Evolutionary conservation across 305 asterid genomes (phyloP), one percentile per base, ranked within the genome.

Genomic region (Petunia hybrid): DNA sequence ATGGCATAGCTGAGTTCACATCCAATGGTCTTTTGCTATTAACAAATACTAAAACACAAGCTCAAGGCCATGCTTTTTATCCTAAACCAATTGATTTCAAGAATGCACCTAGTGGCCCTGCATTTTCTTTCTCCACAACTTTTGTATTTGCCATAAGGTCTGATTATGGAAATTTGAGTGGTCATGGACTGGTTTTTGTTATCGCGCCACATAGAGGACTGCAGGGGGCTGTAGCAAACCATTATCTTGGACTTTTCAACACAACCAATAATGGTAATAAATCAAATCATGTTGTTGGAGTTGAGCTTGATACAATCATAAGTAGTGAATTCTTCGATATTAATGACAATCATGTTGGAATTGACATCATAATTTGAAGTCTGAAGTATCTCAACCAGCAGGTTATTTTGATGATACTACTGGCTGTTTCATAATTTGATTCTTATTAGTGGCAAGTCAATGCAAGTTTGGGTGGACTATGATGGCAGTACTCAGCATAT

Each of bases 161-260:
- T 8, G 82, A 86, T 48, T 78, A 74, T 59, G 40, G 55, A 4
- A 67, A 45, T 12, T 74, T 75, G 36, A 86, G 86, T 5, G 91
- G 89, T 6, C 91, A 87, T 48, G 92, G 92, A 2, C 57, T 89
- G 43, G 88, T 84, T 61, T 86, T 89, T 66, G 78, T 83, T 5
- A 83, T 89, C 16, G 45, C 91, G 9, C 88, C 87, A 8, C 76
- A 88, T 0, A 82, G 77, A 53, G 82, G 83, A 12, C 43, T 84
- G 7, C 45, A 4, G 8, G 57, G 77, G 2, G 77, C 86, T 45
- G 64, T 48, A 2, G 71, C 87, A 38, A 65, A 60, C 7, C 74
- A 62, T 67, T 84, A 80, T 39, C 82, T 86, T 45, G 89, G 89
- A 41, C 79, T 86, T 12, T 69, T 86, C 40, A 84, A 80, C 69